Conservation (phyloP, 2,329 filamentous ascomycete species). For the Epichloe hybrida region DNA sequence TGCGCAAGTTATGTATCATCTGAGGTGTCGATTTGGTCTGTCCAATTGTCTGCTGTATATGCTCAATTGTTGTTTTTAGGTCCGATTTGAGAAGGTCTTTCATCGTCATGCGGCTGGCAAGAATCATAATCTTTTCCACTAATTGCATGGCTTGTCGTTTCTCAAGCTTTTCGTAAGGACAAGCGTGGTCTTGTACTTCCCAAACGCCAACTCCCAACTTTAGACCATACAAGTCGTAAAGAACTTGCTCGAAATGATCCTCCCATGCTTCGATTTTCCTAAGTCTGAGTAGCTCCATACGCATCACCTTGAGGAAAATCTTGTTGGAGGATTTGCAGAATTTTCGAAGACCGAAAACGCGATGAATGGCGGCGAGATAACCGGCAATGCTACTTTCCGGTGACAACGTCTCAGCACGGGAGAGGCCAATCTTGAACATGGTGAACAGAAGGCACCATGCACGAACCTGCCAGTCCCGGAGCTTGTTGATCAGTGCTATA, state of each 20-base stretch:
- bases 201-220: constrained; percentile 57
- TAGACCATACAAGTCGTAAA: constrained; percentile 71
- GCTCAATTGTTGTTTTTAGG: constrained; percentile 78
- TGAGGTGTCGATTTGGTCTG: constrained; percentile 64
- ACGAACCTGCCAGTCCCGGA: constrained; percentile 78
- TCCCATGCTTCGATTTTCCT: constrained; percentile 71
- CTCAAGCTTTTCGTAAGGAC: constrained; percentile 63
- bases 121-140: constrained; percentile 68
- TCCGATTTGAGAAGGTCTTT: constrained; percentile 89
- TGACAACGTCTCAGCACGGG: constrained; percentile 45
- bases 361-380: constrained; percentile 69
- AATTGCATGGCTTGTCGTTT: constrained; percentile 67
- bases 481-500: constrained; percentile 43
- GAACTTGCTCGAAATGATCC: constrained; percentile 70
- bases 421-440: constrained; percentile 63
- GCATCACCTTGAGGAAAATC: constrained; percentile 78
- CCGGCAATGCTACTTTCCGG: constrained; percentile 63
- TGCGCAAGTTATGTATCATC: constrained; percentile 75
- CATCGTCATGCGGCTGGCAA: constrained; percentile 73
- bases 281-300: constrained; percentile 67
- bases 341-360: constrained; percentile 68
- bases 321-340: constrained; percentile 79
- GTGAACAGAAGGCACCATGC: constrained; percentile 81
- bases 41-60: constrained; percentile 79
- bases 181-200: constrained; percentile 66